Evolutionary conservation across 164 flowering plant genomes (phyloP), one percentile per base, ranked within the genome.

Genomic region (Vitis cinerea): DNA sequence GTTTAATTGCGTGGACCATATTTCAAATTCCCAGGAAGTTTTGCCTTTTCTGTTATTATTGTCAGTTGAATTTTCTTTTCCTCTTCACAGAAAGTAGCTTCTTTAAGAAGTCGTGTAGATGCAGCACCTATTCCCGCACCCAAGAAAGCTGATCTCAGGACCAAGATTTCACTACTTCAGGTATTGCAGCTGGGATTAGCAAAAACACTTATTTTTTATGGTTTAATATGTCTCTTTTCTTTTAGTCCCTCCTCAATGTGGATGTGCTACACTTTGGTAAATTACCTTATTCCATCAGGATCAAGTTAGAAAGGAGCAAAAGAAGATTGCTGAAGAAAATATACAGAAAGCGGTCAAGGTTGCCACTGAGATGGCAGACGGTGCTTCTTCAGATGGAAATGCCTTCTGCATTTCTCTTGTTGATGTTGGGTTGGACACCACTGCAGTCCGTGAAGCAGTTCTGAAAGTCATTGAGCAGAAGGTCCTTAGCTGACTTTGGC

Each of bases 391-490:
- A 15, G 82, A 83, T 66, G 97, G 97, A 61, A 91, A 92, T 69
- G 16, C 81, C 4, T 96, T 86, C 77, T 93, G 92, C 70, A 71
- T 93, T 31, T 75, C 82, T 50, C 85, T 56, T 56, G 86, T 93
- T 64, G 86, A 89, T 85, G 95, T 92, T 60, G 99, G 98, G 68
- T 59, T 85, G 73, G 99, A 96, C 68, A 81, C 89, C 62, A 58
- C 84, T 61, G 98, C 99, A 17, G 84, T 92, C 8, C 94, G 97
- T 52, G 97, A 93, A 78, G 98, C 99, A 59, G 98, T 90, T 67
- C 64, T 82, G 13, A 87, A 86, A 86, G 93, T 85, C 64, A 65
- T 80, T 61, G 83, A 87, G 65, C 79, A 87, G 72, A 89, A 91
- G 97, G 94, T 82, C 66, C 63, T 19, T 68, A 23, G 4, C 29